Conservation (phyloP, 345 rosid species). For the Schrenkiella parvula region DNA sequence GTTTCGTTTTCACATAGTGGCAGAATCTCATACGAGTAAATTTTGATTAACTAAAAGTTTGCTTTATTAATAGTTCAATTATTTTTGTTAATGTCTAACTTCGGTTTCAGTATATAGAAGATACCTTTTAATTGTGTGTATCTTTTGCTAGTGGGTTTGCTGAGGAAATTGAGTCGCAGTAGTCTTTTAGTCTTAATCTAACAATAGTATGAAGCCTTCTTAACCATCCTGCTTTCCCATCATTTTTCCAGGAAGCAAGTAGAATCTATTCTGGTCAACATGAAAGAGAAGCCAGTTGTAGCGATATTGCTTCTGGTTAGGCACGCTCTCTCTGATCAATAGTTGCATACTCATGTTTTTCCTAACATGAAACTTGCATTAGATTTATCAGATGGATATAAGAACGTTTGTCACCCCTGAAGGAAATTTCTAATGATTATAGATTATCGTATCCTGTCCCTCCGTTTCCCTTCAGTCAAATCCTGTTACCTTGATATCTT, state of each 20-base stretch:
- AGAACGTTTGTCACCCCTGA: neutral
- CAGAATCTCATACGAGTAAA: too few species aligned
- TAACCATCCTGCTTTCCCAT: slow-evolving; percentile 1
- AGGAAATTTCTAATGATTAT: neutral
- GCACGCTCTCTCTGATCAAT: slow-evolving; percentile 22
- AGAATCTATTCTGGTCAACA: slow-evolving; percentile 72
- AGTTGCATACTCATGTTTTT: slow-evolving; percentile 11
- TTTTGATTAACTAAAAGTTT: too few species aligned
- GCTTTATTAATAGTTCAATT: too few species aligned
- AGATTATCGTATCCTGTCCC: neutral
- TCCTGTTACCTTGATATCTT: neutral
- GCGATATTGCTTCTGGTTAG: slow-evolving; percentile 78
- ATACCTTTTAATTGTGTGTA: neutral
- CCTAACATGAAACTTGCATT: neutral
- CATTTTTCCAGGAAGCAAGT: slow-evolving; percentile 72
- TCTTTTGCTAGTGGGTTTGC: neutral
- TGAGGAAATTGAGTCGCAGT: neutral
- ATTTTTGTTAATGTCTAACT: too few species aligned
- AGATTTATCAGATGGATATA: slow-evolving; percentile 9
- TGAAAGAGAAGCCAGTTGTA: slow-evolving; percentile 96
- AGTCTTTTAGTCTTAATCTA: slow-evolving; percentile 1
- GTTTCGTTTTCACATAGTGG: too few species aligned
- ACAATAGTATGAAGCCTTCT: slow-evolving; percentile 6
- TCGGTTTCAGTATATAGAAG: neutral
- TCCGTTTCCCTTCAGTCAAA: neutral